Percentiles rank a stretch among this genome's conserved stretches.
Evolutionary conservation across 805 yeast genomes (phyloP).

Genomic region (Diddensiella caesifluorescens): DNA sequence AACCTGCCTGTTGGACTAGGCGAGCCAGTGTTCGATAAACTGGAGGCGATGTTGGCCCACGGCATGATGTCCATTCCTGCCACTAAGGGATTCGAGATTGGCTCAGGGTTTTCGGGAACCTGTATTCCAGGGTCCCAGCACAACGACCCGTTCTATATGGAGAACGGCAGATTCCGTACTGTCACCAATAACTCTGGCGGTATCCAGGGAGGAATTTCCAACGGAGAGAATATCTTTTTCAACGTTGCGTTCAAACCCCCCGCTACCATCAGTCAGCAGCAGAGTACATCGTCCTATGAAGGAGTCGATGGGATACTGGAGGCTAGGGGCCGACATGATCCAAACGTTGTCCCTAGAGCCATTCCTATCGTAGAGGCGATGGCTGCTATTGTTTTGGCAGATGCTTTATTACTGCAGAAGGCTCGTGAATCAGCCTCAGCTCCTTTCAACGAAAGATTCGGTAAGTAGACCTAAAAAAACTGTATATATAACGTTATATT

Average conservation of each 20-base stretch:
- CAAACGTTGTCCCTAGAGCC: conserved; percentile 97
- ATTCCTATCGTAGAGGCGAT: conserved; percentile 97
- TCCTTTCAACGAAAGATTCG: too few relatives aligned
- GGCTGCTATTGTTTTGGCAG: conserved; percentile 93
- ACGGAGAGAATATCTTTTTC: conserved; percentile 93
- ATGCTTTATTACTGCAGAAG: conserved; percentile 77
- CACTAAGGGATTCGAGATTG: conserved; percentile 96
- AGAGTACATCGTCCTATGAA: conserved; percentile 79
- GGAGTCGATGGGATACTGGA: conserved; percentile 85
- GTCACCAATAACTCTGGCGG: conserved; percentile 93
- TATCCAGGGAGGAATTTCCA: conserved; percentile 95
- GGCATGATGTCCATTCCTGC: conserved; percentile 98
- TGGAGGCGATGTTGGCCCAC: conserved; percentile 93
- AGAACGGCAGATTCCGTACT: conserved; percentile 67
- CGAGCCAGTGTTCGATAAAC: conserved; percentile 94
- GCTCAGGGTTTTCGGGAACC: conserved; percentile 92
- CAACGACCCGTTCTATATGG: conserved; percentile 79
- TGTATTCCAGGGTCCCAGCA: conserved; percentile 87
- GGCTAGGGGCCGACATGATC: conserved; percentile 98
- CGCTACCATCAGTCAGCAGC: conserved; percentile 94
- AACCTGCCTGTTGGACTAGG: conserved; percentile 95
- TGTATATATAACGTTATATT: not conserved
- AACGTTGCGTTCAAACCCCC: conserved; percentile 97
- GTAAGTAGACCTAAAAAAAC: conserved; percentile 3
- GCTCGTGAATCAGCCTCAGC: conserved; percentile 58